Percentiles rank a stretch among this genome's conserved stretches.
Conservation (phyloP, 768 basidiomycete genomes). For the Tricholoma matsutake region DNA sequence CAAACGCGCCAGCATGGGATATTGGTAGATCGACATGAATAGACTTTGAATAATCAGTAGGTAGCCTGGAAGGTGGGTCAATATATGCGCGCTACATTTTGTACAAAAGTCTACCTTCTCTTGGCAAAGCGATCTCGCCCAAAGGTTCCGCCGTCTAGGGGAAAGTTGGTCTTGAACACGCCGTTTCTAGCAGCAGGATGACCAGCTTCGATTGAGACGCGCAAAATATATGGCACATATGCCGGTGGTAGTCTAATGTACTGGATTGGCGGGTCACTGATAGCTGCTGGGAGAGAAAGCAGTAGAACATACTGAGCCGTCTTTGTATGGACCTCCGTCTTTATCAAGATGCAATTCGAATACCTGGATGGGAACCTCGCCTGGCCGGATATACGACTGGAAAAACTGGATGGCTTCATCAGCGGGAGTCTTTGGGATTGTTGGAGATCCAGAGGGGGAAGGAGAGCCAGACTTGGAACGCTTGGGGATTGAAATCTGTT, state of each 20-base stretch:
- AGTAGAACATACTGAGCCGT: constrained; percentile 63
- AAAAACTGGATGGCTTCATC: constrained; percentile 93
- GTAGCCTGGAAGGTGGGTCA: constrained; percentile 51
- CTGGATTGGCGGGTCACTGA: constrained; percentile 36
- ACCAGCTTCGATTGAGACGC: constrained; percentile 89
- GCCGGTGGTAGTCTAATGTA: constrained; percentile 97
- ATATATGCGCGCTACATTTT: constrained; percentile 16
- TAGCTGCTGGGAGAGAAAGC: constrained; percentile 1
- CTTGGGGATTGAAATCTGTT: constrained; percentile 30
- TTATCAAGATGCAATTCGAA: constrained; percentile 85
- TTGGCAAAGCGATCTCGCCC: constrained; percentile 70
- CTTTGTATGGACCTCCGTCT: constrained; percentile 88
- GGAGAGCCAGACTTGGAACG: constrained; percentile 22
- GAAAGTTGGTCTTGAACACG: constrained; percentile 94
- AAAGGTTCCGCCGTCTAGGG: constrained; percentile 88
- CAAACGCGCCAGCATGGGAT: constrained; percentile 94
- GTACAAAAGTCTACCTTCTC: constrained; percentile 50
- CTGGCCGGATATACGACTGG: constrained; percentile 45
- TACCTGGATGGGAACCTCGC: constrained; percentile 70
- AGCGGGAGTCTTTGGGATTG: constrained; percentile 84
- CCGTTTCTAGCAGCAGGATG: constrained; percentile 89
- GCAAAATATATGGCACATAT: constrained; percentile 81
- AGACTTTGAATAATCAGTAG: constrained; percentile 83
- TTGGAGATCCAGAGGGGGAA: constrained; percentile 28
- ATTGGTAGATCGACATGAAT: constrained; percentile 95